Percentiles rank a stretch among this genome's conserved stretches.
Conservation (phyloP, 768 basidiomycete species). For the Trametes sanguinea region DNA sequence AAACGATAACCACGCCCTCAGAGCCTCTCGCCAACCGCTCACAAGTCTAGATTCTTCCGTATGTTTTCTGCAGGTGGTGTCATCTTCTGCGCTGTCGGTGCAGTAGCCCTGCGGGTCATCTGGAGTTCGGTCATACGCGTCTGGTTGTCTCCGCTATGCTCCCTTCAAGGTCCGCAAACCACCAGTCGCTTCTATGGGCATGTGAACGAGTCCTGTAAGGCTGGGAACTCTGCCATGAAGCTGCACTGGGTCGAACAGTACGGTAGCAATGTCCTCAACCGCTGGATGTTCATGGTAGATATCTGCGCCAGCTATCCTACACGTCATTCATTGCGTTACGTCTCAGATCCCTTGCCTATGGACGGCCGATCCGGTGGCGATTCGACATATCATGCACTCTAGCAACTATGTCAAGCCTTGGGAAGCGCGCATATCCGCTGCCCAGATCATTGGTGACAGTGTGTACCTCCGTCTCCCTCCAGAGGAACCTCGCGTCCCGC, state of each 20-base stretch:
- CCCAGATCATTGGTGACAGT: constrained; percentile 9
- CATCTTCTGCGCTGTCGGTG: background rate
- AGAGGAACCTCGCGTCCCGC: background rate
- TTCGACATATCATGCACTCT: constrained; percentile 9
- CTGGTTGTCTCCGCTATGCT: constrained; percentile 1
- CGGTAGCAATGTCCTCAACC: background rate
- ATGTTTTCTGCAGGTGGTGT: background rate
- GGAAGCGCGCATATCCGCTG: constrained; percentile 7
- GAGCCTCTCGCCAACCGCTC: too few species aligned
- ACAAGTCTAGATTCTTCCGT: background rate
- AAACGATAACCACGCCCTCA: too few species aligned
- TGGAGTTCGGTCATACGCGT: background rate
- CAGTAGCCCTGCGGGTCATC: background rate
- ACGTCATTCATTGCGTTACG: too few species aligned
- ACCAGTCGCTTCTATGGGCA: constrained; percentile 7
- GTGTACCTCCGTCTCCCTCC: background rate
- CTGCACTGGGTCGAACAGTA: background rate
- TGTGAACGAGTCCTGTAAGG: background rate
- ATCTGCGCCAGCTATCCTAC: background rate
- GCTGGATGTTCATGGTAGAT: constrained; percentile 8
- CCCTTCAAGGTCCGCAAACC: background rate
- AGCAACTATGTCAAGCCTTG: constrained; percentile 9
- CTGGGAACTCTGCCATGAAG: background rate
- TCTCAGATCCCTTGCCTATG: constrained; percentile 6
- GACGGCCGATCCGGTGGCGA: constrained; percentile 1